Evolutionary conservation across 345 rosid species (phyloP).

Genomic region (Pelargonium nanum): DNA sequence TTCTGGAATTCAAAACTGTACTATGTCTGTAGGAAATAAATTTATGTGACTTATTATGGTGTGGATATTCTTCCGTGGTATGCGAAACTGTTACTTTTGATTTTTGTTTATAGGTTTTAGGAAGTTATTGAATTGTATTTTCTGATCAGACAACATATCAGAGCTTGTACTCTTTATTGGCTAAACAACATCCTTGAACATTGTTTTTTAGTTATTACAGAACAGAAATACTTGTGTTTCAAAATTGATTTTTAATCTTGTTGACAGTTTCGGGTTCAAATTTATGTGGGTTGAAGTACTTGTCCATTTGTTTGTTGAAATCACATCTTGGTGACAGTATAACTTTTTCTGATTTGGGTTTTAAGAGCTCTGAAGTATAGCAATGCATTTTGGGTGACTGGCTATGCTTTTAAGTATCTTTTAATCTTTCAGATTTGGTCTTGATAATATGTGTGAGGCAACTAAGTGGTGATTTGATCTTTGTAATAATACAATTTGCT

Average conservation of each 20-base stretch:
- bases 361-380: not conserved
- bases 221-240: no score
- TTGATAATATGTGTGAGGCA: not conserved
- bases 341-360: no score
- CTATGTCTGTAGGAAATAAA: not conserved
- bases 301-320: no score
- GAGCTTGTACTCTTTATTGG: not conserved
- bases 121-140: not conserved
- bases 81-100: no score
- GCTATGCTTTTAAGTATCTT: no score
- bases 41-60: not conserved
- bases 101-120: no score
- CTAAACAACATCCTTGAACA: not conserved
- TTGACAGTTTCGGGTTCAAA: not conserved
- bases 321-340: no score
- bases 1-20: not conserved
- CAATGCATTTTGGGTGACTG: not conserved
- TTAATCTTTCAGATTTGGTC: not conserved
- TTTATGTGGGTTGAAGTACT: not conserved
- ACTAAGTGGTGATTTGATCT: not conserved
- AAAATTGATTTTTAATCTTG: no score
- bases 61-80: no score
- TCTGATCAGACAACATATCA: not conserved
- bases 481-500: conserved; percentile 6
- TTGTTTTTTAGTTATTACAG: no score